Evolutionary conservation across 495 filamentous ascomycete genomes (phyloP).

Genomic region (Neurospora terricola): DNA sequence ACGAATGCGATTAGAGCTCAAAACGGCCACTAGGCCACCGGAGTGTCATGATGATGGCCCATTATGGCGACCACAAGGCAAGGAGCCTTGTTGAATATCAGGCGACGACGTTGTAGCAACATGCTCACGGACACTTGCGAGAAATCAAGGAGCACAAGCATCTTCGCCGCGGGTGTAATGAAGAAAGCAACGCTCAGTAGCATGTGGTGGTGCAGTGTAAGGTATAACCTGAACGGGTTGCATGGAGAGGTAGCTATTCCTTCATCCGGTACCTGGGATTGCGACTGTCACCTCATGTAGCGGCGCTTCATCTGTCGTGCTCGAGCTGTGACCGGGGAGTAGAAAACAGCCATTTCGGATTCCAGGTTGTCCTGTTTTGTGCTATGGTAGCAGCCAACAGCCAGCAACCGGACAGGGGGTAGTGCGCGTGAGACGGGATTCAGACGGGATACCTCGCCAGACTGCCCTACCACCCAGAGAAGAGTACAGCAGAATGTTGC

Average conservation of each 20-base stretch:
- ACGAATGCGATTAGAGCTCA: not conserved
- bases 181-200: not conserved
- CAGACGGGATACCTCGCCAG: not conserved
- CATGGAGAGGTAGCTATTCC: not conserved
- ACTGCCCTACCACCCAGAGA: not conserved
- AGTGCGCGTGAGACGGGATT: not conserved
- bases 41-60: not conserved
- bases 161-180: not conserved
- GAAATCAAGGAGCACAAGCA: not conserved
- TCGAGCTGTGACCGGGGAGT: not conserved
- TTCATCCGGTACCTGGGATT: constrained; percentile 5
- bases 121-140: not conserved
- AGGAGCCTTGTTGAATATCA: not conserved
- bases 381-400: not conserved
- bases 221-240: not conserved
- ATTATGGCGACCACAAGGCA: not conserved
- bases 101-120: not conserved
- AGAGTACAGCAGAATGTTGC: not conserved
- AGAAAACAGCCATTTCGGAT: not conserved
- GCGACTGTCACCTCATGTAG: constrained; percentile 1
- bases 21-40: not conserved
- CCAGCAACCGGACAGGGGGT: not conserved
- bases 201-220: not conserved
- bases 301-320: constrained; percentile 1
- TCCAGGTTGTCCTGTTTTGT: not conserved